phyloP scores from a whole-genome alignment of 2,329 filamentous ascomycete species.

The Aspergillus ochraceus region DNA sequence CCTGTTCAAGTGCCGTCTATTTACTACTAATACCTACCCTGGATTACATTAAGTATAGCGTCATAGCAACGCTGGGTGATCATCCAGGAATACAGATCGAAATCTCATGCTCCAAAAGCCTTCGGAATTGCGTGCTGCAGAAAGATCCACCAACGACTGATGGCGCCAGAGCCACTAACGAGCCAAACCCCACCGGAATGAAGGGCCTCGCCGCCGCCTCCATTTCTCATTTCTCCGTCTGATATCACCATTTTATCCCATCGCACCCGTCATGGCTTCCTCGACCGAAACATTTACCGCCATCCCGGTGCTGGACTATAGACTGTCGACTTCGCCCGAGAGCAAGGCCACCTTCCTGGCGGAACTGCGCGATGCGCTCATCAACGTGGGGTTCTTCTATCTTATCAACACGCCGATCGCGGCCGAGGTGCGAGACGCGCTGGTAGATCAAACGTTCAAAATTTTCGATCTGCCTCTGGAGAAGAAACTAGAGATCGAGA shows the following conservation, averaged over 20 bases:
- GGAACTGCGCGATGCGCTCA: constrained; percentile 31
- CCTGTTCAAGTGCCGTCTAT: no score
- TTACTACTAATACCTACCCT: no score
- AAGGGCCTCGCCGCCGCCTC: neutral
- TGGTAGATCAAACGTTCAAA: constrained; percentile 40
- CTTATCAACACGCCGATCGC: constrained; percentile 31
- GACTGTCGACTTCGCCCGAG: constrained; percentile 16
- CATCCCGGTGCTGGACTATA: constrained; percentile 34
- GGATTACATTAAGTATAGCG: no score
- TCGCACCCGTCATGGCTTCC: neutral
- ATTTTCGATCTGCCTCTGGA: constrained; percentile 48
- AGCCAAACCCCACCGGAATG: neutral
- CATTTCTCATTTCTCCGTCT: neutral
- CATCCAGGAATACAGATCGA: no score
- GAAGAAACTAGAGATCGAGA: constrained; percentile 52
- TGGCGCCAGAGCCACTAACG: neutral
- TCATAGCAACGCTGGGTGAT: no score
- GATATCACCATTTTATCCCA: neutral
- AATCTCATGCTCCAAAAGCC: no score
- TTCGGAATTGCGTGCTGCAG: neutral
- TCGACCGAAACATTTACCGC: constrained; percentile 24
- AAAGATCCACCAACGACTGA: neutral
- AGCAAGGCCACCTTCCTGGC: constrained; percentile 29
- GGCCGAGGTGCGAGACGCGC: constrained; percentile 19
- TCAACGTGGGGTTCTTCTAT: constrained; percentile 40